A percentile compares a stretch with the other conserved stretches of the same genome.
Conservation (phyloP, 495 filamentous ascomycete species). For the Thermothielavioides terrestris region DNA sequence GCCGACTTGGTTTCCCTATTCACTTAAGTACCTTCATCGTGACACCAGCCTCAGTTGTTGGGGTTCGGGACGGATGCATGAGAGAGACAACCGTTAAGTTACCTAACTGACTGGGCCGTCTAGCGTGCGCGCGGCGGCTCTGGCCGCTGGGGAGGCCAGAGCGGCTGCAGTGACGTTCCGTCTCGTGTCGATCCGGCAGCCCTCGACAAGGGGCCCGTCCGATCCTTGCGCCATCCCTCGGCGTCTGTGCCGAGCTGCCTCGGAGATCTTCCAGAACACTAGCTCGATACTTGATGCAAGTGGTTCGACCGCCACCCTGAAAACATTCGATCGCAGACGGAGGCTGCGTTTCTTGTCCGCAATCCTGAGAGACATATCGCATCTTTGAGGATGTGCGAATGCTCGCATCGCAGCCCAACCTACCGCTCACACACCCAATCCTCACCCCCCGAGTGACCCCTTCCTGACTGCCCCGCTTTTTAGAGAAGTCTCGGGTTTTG, state of each 20-base stretch:
- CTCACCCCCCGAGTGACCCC: neutral
- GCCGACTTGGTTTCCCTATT: too few relatives aligned
- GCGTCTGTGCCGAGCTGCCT: neutral
- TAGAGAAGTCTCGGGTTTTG: constrained; percentile 9
- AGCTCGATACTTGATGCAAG: neutral
- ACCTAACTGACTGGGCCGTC: too few relatives aligned
- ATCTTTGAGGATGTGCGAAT: neutral
- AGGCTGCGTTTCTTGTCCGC: neutral
- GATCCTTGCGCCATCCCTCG: constrained; percentile 17
- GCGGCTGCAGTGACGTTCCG: constrained; percentile 13
- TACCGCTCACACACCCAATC: neutral
- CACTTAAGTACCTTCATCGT: too few relatives aligned
- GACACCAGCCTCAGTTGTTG: too few relatives aligned
- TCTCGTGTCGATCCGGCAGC: constrained; percentile 22
- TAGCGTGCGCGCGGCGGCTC: neutral
- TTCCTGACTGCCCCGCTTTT: constrained; percentile 1
- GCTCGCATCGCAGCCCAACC: neutral
- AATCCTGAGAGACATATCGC: neutral
- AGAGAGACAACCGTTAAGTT: too few relatives aligned
- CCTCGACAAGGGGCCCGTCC: constrained; percentile 17
- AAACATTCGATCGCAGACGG: constrained; percentile 21
- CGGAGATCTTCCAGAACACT: constrained; percentile 5
- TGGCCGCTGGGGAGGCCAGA: neutral
- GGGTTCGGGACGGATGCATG: too few relatives aligned
- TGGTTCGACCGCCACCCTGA: constrained; percentile 21